Conservation (phyloP, 345 rosid genomes). For the Eucalyptus urophylla region DNA sequence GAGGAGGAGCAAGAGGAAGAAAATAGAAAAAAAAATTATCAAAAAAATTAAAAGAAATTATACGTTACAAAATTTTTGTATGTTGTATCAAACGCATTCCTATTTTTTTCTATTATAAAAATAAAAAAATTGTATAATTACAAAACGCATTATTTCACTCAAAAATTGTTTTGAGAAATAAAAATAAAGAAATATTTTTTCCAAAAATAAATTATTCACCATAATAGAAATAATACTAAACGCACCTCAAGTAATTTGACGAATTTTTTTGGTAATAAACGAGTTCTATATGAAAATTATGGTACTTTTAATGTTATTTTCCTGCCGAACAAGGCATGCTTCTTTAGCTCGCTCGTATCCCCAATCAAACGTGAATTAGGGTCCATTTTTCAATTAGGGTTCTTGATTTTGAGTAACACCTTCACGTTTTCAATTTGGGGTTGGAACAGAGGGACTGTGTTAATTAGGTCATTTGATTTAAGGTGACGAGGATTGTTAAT, state of each 20-base stretch:
- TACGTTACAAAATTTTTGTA: rapidly evolving
- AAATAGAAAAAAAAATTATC: too few relatives aligned
- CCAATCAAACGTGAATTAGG: neutral
- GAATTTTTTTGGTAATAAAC: rapidly evolving
- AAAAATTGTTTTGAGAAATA: too few relatives aligned
- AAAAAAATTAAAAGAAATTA: too few relatives aligned
- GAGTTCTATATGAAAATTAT: neutral
- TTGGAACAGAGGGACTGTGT: rapidly evolving
- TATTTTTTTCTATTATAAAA: rapidly evolving
- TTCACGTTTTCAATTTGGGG: neutral
- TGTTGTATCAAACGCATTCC: rapidly evolving
- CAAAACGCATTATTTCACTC: rapidly evolving
- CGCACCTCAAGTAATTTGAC: rapidly evolving
- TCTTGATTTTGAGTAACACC: neutral
- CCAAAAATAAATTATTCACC: too few relatives aligned
- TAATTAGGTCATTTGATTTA: neutral
- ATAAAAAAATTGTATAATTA: rapidly evolving
- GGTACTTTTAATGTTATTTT: too few relatives aligned
- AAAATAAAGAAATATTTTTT: too few relatives aligned
- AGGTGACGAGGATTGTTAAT: neutral
- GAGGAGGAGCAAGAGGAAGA: too few relatives aligned
- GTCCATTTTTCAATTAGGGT: neutral
- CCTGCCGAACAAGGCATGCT: rapidly evolving
- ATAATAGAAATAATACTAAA: too few relatives aligned
- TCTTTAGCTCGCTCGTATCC: rapidly evolving